These are phyloP conservation scores for Plicaturopsis crispa DNA, from an alignment of 768 basidiomycete genomes.

Conservation along the genomic window DNA sequence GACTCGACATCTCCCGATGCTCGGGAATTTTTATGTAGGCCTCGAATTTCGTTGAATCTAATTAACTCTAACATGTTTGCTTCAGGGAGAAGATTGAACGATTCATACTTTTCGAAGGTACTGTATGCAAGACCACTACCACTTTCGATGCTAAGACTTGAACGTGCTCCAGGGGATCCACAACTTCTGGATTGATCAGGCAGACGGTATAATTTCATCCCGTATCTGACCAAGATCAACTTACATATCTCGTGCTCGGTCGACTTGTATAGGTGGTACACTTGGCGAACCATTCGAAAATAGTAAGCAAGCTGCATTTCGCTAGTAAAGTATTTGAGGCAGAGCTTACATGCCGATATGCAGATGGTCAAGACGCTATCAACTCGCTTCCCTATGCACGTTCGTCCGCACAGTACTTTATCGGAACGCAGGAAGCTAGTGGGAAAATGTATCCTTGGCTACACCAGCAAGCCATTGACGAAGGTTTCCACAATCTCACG, in stretches of 20 bases:
- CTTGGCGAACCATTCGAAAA: conserved; percentile 28
- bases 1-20: conserved; percentile 29
- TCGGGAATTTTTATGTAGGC: conserved; percentile 26
- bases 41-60: neutral
- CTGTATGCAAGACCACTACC: too few species aligned
- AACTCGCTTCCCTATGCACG: conserved; percentile 23
- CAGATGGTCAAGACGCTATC: conserved; percentile 25
- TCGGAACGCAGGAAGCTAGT: conserved; percentile 25
- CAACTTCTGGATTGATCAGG: conserved; percentile 32
- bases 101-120: conserved; percentile 28
- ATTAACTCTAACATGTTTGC: neutral
- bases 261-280: conserved; percentile 18
- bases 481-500: conserved; percentile 27
- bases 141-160: too few species aligned
- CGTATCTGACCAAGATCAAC: neutral
- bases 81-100: conserved; percentile 25
- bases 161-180: conserved; percentile 19
- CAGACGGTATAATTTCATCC: conserved; percentile 19
- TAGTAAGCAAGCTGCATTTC: conserved; percentile 14
- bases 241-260: too few species aligned
- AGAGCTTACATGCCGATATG: too few species aligned
- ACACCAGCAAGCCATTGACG: conserved; percentile 30
- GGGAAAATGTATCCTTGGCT: conserved; percentile 31
- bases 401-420: conserved; percentile 27
- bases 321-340: too few species aligned